phyloP scores from a whole-genome alignment of 2,329 filamentous ascomycete genomes.

The Eurotiales sp. region DNA sequence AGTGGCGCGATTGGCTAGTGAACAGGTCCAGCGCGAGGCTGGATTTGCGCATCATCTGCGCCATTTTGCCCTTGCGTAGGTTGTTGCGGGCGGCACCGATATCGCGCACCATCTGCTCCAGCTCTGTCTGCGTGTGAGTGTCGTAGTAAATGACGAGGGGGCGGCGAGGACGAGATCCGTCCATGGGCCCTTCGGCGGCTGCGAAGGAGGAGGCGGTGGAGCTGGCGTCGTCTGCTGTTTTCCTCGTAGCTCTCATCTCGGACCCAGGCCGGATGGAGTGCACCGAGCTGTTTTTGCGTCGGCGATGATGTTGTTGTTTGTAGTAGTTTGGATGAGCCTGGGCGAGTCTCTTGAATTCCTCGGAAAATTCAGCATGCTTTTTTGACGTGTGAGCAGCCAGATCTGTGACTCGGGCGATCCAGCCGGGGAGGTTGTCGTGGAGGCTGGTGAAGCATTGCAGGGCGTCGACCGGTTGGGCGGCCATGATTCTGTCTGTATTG shows the following conservation, averaged over 20 bases:
- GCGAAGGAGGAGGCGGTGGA: constrained; percentile 32
- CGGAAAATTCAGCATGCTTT: constrained; percentile 41
- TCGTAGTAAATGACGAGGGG: constrained; percentile 93
- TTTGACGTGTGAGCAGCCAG: constrained; percentile 38
- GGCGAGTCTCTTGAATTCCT: constrained; percentile 38
- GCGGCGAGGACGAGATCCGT: constrained; percentile 65
- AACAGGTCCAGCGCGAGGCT: constrained; percentile 17
- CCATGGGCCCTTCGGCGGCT: constrained; percentile 27
- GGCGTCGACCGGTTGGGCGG: constrained; percentile 31
- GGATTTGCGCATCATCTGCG: constrained; percentile 27
- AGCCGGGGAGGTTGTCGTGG: constrained; percentile 42
- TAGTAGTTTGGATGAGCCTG: neutral
- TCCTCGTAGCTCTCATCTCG: constrained; percentile 11
- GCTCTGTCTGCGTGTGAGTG: constrained; percentile 75
- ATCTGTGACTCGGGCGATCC: constrained; percentile 41
- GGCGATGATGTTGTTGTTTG: constrained; percentile 21
- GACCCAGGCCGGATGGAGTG: constrained; percentile 32
- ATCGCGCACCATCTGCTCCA: constrained; percentile 77
- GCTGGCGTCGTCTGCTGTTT: constrained; percentile 17
- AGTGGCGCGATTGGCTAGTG: constrained; percentile 8
- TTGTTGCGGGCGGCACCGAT: constrained; percentile 77
- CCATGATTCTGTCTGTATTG: neutral
- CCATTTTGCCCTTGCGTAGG: constrained; percentile 78
- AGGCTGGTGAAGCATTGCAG: constrained; percentile 44
- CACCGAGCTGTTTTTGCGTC: constrained; percentile 41